Evolutionary conservation across 768 basidiomycete species (phyloP).

Genomic region (Mycena albidolilacea): DNA sequence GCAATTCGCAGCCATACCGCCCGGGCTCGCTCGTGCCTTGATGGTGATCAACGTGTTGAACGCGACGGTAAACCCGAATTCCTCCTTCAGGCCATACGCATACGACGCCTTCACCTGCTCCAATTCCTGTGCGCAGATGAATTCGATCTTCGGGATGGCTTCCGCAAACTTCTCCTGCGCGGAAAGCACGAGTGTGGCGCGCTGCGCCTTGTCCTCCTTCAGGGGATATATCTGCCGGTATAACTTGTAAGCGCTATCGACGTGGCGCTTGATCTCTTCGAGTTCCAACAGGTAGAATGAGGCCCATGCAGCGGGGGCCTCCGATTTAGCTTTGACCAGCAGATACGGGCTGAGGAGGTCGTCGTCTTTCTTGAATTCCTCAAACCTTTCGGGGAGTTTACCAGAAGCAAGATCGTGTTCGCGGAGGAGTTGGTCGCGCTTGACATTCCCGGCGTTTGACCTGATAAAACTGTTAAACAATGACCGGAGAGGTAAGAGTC

Average conservation of each 20-base stretch:
- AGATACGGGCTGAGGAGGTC: slow-evolving; percentile 60
- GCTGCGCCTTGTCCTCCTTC: slow-evolving; percentile 38
- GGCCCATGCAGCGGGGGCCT: slow-evolving; percentile 8
- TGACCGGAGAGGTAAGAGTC: background rate
- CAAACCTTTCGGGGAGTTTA: slow-evolving; percentile 21
- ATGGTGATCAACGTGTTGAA: slow-evolving; percentile 67
- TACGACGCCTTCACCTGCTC: slow-evolving; percentile 71
- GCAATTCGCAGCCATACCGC: slow-evolving; percentile 51
- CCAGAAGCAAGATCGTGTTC: slow-evolving; percentile 49
- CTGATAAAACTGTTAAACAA: slow-evolving; percentile 10
- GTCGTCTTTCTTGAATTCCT: slow-evolving; percentile 43
- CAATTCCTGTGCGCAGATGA: slow-evolving; percentile 43
- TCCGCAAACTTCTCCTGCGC: slow-evolving; percentile 48
- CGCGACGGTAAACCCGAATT: slow-evolving; percentile 70
- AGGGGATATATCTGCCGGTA: slow-evolving; percentile 13
- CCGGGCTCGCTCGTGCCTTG: slow-evolving; percentile 62
- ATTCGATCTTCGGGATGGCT: slow-evolving; percentile 45
- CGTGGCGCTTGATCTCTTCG: slow-evolving; percentile 54
- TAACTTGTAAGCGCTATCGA: slow-evolving; percentile 45
- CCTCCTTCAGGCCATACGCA: slow-evolving; percentile 54
- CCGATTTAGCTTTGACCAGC: slow-evolving; percentile 37
- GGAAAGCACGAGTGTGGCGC: slow-evolving; percentile 45
- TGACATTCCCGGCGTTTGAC: slow-evolving; percentile 52
- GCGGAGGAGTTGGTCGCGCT: slow-evolving; percentile 52
- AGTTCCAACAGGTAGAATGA: slow-evolving; percentile 52